These are phyloP conservation scores for Liquidambar formosana DNA, from an alignment of 164 flowering plant genomes.

Conservation along the genomic window DNA sequence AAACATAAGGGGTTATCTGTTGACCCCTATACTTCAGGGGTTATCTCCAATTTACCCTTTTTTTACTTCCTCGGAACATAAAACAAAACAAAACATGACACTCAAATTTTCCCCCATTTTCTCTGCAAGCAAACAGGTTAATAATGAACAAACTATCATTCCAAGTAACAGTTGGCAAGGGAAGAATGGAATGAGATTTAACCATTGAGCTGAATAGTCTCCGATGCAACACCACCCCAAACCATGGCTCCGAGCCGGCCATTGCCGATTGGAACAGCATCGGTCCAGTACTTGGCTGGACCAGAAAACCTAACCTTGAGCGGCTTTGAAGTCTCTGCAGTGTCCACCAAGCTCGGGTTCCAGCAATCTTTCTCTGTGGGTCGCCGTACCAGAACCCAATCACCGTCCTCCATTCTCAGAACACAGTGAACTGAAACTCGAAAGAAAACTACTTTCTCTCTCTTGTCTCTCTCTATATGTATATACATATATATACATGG, in stretches of 20 bases:
- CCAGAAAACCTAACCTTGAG: slow-evolving; percentile 56
- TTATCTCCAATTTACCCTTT: too few relatives aligned
- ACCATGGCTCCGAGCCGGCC: slow-evolving; percentile 95
- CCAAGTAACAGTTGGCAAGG: too few relatives aligned
- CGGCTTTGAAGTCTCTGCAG: slow-evolving; percentile 23
- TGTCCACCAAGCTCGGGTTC: slow-evolving; percentile 39
- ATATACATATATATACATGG: too few relatives aligned
- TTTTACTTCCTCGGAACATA: too few relatives aligned
- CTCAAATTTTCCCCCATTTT: too few relatives aligned
- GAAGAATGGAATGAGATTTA: neutral
- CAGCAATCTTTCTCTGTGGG: slow-evolving; percentile 48
- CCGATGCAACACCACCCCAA: slow-evolving; percentile 76
- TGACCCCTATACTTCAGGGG: too few relatives aligned
- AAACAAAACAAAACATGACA: too few relatives aligned
- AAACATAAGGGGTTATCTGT: too few relatives aligned
- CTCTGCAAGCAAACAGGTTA: too few relatives aligned
- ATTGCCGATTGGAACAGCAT: slow-evolving; percentile 84
- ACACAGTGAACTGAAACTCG: neutral
- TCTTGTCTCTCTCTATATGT: too few relatives aligned
- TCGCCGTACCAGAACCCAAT: slow-evolving; percentile 55
- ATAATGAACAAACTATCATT: too few relatives aligned
- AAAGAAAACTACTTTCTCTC: too few relatives aligned
- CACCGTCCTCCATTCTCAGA: slow-evolving; percentile 33
- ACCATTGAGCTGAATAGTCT: slow-evolving; percentile 84
- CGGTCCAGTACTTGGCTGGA: slow-evolving; percentile 84